Evolutionary conservation across 495 filamentous ascomycete genomes (phyloP).

Genomic region (Neurospora terricola): DNA sequence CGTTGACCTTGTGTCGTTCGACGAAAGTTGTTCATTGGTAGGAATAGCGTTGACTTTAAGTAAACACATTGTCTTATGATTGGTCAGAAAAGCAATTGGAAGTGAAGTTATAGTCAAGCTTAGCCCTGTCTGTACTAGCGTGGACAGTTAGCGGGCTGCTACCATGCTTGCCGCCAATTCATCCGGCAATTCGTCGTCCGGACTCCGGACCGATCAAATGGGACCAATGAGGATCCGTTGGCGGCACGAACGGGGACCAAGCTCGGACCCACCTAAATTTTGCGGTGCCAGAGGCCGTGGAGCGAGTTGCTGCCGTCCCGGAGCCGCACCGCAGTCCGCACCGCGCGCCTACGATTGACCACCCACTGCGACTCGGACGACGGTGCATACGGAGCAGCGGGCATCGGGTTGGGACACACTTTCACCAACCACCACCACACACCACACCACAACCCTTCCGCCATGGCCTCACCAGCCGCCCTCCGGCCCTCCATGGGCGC

Average conservation of each 20-base stretch:
- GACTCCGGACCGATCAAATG: background rate
- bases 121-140: background rate
- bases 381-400: background rate
- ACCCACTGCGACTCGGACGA: background rate
- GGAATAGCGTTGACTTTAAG: background rate
- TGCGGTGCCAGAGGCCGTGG: background rate
- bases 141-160: background rate
- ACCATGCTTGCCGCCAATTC: background rate
- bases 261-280: conserved; percentile 7
- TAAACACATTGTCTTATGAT: background rate
- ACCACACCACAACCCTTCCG: background rate
- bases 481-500: conserved; percentile 35
- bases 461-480: conserved; percentile 34
- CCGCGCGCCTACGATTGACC: background rate
- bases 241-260: background rate
- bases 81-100: background rate
- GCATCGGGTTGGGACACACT: background rate
- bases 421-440: background rate
- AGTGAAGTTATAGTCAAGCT: background rate
- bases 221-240: background rate
- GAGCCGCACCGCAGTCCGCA: background rate
- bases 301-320: background rate
- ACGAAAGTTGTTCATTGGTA: background rate
- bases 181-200: background rate
- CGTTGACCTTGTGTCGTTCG: background rate